Evolutionary conservation across 768 basidiomycete species (phyloP).

Genomic region (Tremella mesenterica): DNA sequence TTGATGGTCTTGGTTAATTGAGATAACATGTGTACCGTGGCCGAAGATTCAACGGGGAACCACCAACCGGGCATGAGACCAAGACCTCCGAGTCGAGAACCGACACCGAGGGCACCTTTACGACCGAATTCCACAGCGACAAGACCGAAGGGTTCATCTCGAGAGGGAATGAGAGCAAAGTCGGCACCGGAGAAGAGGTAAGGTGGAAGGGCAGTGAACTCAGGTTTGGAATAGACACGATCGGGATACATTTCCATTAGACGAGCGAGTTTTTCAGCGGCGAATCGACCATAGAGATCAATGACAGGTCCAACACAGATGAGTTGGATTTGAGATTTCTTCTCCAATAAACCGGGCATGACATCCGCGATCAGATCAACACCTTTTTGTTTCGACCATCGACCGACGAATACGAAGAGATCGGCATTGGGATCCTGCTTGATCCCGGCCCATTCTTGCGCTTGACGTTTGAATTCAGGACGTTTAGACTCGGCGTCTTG

Average conservation of each 20-base stretch:
- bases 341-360: conserved; percentile 82
- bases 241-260: conserved; percentile 93
- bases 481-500: conserved; percentile 75
- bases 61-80: conserved; percentile 99
- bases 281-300: conserved; percentile 88
- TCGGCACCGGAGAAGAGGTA: conserved; percentile 92
- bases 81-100: conserved; percentile 83
- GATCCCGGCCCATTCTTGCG: conserved; percentile 91
- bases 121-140: conserved; percentile 94
- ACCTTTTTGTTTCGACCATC: conserved; percentile 95
- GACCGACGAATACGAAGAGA: conserved; percentile 90
- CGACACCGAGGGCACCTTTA: conserved; percentile 92
- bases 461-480: conserved; percentile 80
- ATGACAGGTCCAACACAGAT: conserved; percentile 90
- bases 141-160: conserved; percentile 91
- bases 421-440: conserved; percentile 83
- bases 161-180: conserved; percentile 88
- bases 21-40: conserved; percentile 88
- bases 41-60: conserved; percentile 92
- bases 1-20: conserved; percentile 92
- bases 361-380: conserved; percentile 96
- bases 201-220: conserved; percentile 87
- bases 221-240: conserved; percentile 89
- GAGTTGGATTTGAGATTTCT: conserved; percentile 73
- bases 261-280: conserved; percentile 83